A percentile compares a stretch with the other conserved stretches of the same genome.
Evolutionary conservation across 495 filamentous ascomycete genomes (phyloP).

Genomic region (Immersiella caudata): DNA sequence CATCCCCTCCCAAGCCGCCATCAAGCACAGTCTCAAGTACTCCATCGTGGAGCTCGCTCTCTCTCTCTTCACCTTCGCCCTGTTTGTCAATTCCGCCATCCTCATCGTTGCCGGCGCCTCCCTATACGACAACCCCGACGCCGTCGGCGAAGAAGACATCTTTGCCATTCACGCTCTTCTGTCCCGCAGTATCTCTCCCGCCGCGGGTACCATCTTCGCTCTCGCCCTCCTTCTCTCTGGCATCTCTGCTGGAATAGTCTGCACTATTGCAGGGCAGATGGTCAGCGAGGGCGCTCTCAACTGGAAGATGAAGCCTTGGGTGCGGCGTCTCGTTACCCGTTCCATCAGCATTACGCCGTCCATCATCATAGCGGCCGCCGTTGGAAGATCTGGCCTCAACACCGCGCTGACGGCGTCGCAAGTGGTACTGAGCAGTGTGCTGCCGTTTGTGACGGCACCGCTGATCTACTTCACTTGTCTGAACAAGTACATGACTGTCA

Average conservation of each 20-base stretch:
- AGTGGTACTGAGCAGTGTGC: slow-evolving; percentile 76
- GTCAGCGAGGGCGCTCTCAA: slow-evolving; percentile 58
- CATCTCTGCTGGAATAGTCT: slow-evolving; percentile 58
- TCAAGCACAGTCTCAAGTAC: slow-evolving; percentile 77
- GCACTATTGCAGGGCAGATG: slow-evolving; percentile 64
- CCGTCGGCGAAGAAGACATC: slow-evolving; percentile 65
- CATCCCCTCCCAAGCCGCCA: slow-evolving; percentile 74
- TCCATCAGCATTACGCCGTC: slow-evolving; percentile 73
- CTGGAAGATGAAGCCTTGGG: slow-evolving; percentile 63
- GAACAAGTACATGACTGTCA: slow-evolving; percentile 79
- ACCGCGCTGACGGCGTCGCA: slow-evolving; percentile 77
- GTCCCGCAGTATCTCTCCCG: slow-evolving; percentile 66
- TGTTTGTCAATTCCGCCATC: slow-evolving; percentile 93
- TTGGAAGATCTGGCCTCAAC: slow-evolving; percentile 61
- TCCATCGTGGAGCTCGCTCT: slow-evolving; percentile 73
- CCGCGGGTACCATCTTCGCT: slow-evolving; percentile 64
- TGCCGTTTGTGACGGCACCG: slow-evolving; percentile 82
- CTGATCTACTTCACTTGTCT: slow-evolving; percentile 86
- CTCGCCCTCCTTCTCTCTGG: slow-evolving; percentile 58
- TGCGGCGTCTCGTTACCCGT: slow-evolving; percentile 54
- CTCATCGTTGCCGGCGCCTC: slow-evolving; percentile 85
- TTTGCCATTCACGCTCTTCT: slow-evolving; percentile 84
- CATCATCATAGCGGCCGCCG: slow-evolving; percentile 75
- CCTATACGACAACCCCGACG: slow-evolving; percentile 62
- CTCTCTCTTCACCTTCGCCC: slow-evolving; percentile 85